Conservation (phyloP, 2,329 filamentous ascomycete species). For the Aspergillus piperis region DNA sequence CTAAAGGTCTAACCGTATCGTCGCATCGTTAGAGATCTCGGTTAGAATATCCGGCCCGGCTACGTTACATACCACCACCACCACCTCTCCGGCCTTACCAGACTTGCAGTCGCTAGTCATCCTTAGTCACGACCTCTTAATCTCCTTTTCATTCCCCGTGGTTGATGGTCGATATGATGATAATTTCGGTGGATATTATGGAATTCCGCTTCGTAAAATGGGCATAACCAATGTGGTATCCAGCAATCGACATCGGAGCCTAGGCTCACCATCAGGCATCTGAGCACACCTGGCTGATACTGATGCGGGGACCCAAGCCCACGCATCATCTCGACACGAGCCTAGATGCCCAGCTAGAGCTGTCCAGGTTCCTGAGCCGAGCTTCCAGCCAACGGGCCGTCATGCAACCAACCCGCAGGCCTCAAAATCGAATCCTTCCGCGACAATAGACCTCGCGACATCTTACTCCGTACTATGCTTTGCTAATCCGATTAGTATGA, state of each 20-base stretch:
- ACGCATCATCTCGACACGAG: neutral
- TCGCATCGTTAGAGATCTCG: constrained; percentile 7
- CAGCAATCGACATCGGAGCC: neutral
- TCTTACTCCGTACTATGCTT: neutral
- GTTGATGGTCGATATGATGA: neutral
- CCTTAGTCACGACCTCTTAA: neutral
- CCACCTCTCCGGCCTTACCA: neutral
- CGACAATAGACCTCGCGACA: neutral
- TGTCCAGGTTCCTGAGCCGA: constrained; percentile 1
- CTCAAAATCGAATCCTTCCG: neutral
- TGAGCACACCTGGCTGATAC: neutral
- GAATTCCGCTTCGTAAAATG: too few species aligned
- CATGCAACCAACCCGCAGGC: constrained; percentile 3
- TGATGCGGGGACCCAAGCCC: neutral
- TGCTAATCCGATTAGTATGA: too few species aligned
- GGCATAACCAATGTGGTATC: too few species aligned
- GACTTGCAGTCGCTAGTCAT: constrained; percentile 6
- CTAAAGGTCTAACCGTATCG: constrained; percentile 2
- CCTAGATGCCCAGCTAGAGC: constrained; percentile 1
- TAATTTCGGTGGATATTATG: neutral
- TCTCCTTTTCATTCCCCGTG: neutral
- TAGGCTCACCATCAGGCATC: neutral
- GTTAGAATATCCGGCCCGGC: constrained; percentile 8
- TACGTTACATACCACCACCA: constrained; percentile 3
- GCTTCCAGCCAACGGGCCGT: neutral